Evolutionary conservation across 2,329 filamentous ascomycete species (phyloP), one percentile per base, ranked within the genome.

Genomic region (Ceratocystis papillata): DNA sequence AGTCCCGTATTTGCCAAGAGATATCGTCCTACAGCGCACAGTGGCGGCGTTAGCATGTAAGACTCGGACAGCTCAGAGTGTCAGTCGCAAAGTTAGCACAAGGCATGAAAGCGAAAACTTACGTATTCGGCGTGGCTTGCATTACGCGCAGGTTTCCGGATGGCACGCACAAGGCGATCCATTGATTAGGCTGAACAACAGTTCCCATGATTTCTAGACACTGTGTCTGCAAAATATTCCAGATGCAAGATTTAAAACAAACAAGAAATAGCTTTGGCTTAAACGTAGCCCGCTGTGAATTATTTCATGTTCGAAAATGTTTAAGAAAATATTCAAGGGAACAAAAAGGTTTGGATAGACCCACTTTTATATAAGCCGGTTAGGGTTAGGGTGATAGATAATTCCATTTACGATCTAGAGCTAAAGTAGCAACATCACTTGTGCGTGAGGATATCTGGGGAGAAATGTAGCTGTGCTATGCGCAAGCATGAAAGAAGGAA

Each of bases 1-100:
- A 1, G 85, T 85, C 69, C 94, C 94, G 74, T 94, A 96, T 83
- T 96, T 97, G 66, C 91, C 91, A 44, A 97, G 80, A 1, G 89
- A 90, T 70, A 97, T 88, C 57, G 85, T 89, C 50, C 92, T 96
- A 71, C 48, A 17, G 20, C 4, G 55, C 12, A 41, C 65, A 64
- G 25, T 12, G 37, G 28, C 55, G 67, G 62, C 37, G 20, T 60
- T 57, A 22, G 45, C 17, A 66, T 62, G 64, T 41, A 41, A 41
- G 37, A 41, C 37, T 41, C 37, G 12, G 22, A 50, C n/a, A 22
- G 22, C 3, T 12, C 48, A 53, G 48, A 15, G 10, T 4, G 48
- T 28, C 7, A 22, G 63, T 17, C 15, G 46, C 63, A 60, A 66
- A 44, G 53, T 65, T n/a, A 69, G 67, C 46, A 50, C 20, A n/a